Percentiles rank a stretch among this genome's conserved stretches.
Conservation (phyloP, 129 eudicot species). For the Flaveria sonorensis region DNA sequence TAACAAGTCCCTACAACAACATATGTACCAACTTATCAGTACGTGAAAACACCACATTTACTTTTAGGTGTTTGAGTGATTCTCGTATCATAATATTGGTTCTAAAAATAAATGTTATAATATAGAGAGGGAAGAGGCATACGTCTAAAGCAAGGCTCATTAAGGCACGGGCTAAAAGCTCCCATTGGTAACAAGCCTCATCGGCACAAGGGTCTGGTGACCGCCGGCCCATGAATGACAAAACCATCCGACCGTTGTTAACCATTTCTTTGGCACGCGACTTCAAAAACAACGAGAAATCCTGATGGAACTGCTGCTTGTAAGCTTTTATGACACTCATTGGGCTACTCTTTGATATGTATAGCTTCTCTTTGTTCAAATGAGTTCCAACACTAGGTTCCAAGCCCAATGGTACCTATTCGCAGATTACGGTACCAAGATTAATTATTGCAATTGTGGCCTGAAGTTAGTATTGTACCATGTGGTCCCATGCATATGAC, state of each 20-base stretch:
- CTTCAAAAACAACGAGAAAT: slow-evolving; percentile 50
- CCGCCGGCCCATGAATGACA: slow-evolving; percentile 52
- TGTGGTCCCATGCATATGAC: background rate
- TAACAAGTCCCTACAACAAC: slow-evolving; percentile 52
- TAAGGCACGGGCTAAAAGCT: slow-evolving; percentile 51
- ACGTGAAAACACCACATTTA: background rate
- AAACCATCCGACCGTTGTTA: slow-evolving; percentile 53
- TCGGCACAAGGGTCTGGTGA: slow-evolving; percentile 38
- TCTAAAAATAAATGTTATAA: too few species aligned
- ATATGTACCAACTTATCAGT: background rate
- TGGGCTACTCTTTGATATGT: slow-evolving; percentile 47
- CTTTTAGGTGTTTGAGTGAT: too few species aligned
- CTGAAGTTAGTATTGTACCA: background rate
- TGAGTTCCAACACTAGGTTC: slow-evolving; percentile 11
- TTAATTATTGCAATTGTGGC: background rate
- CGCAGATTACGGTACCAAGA: background rate
- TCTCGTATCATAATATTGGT: too few species aligned
- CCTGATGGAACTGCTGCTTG: slow-evolving; percentile 42
- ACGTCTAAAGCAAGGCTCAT: slow-evolving; percentile 51
- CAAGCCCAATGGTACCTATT: slow-evolving; percentile 57
- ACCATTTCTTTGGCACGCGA: slow-evolving; percentile 57
- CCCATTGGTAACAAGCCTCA: slow-evolving; percentile 53
- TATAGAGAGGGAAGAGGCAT: background rate
- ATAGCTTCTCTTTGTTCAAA: slow-evolving; percentile 57
- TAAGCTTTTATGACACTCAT: slow-evolving; percentile 48